These are phyloP conservation scores for Crucibulum laeve DNA, from an alignment of 768 basidiomycete genomes.

Conservation along the genomic window DNA sequence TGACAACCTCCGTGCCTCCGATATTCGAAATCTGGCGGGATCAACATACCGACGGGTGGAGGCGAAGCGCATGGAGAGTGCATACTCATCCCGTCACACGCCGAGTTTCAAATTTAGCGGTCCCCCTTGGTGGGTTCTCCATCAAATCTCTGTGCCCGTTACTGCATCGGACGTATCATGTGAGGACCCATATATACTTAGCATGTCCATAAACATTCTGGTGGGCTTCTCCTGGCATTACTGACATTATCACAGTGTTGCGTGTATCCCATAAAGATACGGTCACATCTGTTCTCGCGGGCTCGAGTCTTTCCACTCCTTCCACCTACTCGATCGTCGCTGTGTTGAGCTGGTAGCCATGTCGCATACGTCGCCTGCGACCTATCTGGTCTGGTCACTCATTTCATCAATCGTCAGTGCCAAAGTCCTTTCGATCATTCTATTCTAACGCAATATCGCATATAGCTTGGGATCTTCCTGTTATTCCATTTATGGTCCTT, in stretches of 20 bases:
- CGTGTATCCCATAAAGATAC: too few species aligned
- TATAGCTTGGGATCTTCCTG: slow-evolving; percentile 57
- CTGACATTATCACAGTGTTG: neutral
- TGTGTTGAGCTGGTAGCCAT: slow-evolving; percentile 27
- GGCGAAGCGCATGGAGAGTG: too few species aligned
- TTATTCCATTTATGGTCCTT: slow-evolving; percentile 77
- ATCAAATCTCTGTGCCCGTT: too few species aligned
- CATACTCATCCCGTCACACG: too few species aligned
- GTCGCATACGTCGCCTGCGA: slow-evolving; percentile 61
- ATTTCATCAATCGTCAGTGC: slow-evolving; percentile 45
- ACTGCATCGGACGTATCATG: too few species aligned
- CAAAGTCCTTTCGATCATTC: neutral
- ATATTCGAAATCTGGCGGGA: too few species aligned
- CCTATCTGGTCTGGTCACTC: slow-evolving; percentile 60
- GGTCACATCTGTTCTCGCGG: neutral
- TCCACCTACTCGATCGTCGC: neutral
- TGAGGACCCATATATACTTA: too few species aligned
- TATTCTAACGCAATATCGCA: neutral
- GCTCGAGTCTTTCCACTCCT: neutral
- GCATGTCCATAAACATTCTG: neutral
- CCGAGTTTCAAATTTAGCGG: too few species aligned
- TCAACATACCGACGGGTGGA: too few species aligned
- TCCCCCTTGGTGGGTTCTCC: too few species aligned
- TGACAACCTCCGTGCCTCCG: too few species aligned
- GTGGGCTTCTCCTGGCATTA: neutral